A percentile compares a stretch with the other conserved stretches of the same genome.
Conservation (phyloP, 176 grass and related monocot genomes). For the Phragmites australis region DNA sequence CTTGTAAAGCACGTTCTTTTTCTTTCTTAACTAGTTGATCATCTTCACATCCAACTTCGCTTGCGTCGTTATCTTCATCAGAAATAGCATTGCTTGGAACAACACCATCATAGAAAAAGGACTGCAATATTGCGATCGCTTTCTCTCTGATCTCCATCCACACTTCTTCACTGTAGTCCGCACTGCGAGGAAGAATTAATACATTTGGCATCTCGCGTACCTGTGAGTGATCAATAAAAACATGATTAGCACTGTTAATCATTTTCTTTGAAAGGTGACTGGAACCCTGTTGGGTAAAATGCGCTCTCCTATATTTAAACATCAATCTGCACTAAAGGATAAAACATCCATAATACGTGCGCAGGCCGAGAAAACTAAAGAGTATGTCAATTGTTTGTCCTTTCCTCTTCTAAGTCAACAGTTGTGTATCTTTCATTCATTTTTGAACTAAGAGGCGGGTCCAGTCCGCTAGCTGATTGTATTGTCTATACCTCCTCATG, state of each 20-base stretch:
- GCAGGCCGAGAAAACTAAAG: background rate
- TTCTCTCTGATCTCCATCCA: constrained; percentile 98
- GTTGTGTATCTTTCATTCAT: background rate
- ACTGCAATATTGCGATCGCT: constrained; percentile 78
- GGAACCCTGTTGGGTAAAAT: background rate
- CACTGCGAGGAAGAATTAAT: constrained; percentile 93
- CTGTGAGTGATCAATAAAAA: constrained; percentile 39
- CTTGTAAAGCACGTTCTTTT: constrained; percentile 50
- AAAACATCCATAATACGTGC: background rate
- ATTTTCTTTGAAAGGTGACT: background rate
- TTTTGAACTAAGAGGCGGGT: constrained; percentile 14
- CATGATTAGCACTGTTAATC: background rate
- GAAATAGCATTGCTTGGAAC: constrained; percentile 81
- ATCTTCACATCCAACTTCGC: constrained; percentile 63
- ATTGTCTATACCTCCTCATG: background rate
- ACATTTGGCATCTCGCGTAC: constrained; percentile 96
- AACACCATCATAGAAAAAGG: constrained; percentile 90
- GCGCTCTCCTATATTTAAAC: background rate
- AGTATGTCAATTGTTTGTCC: background rate
- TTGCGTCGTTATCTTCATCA: constrained; percentile 79
- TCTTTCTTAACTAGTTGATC: constrained; percentile 56
- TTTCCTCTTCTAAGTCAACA: background rate
- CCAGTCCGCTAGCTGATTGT: background rate
- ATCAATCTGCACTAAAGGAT: background rate
- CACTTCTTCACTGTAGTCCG: constrained; percentile 98